Evolutionary conservation across 805 yeast genomes (phyloP), one percentile per base, ranked within the genome.

Genomic region (Allodekkera sacchari): DNA sequence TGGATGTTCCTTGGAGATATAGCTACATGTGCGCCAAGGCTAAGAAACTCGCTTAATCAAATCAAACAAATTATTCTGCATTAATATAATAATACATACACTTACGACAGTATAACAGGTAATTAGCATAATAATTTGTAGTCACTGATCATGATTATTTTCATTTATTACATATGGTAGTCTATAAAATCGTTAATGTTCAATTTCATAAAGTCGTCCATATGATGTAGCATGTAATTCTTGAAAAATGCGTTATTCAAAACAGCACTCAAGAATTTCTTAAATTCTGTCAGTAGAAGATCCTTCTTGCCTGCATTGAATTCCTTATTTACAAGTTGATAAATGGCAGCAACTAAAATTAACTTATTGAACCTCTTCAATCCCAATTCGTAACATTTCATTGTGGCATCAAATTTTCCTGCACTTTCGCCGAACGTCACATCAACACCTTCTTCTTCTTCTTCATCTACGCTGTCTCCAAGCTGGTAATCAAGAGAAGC

Each of bases 1-100:
- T 68, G 46, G 89, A 81, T 51, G 72, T 71, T 44, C 87, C 88
- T 13, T 65, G 76, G 70, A 67, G 78, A 45, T 65, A 81, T 43
- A 50, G 53, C 28, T 53, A 44, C 19, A 64, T 71, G 73, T n/a
- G n/a, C n/a, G n/a, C n/a, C n/a, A n/a, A n/a, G n/a, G n/a, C n/a
- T n/a, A n/a, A n/a, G n/a, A n/a, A n/a, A n/a, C n/a, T n/a, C n/a
- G n/a, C n/a, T n/a, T n/a, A n/a, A n/a, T n/a, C n/a, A n/a, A n/a
- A n/a, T n/a, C n/a, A n/a, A n/a, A n/a, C n/a, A n/a, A n/a, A n/a
- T n/a, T n/a, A n/a, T n/a, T n/a, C n/a, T n/a, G n/a, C n/a, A n/a
- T n/a, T n/a, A n/a, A n/a, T n/a, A n/a, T n/a, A n/a, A n/a, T n/a
- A n/a, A n/a, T n/a, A n/a, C n/a, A n/a, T n/a, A n/a, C n/a, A n/a